Evolutionary conservation across 257 asterid genomes (phyloP).

Genomic region (Solanum rostratum): DNA sequence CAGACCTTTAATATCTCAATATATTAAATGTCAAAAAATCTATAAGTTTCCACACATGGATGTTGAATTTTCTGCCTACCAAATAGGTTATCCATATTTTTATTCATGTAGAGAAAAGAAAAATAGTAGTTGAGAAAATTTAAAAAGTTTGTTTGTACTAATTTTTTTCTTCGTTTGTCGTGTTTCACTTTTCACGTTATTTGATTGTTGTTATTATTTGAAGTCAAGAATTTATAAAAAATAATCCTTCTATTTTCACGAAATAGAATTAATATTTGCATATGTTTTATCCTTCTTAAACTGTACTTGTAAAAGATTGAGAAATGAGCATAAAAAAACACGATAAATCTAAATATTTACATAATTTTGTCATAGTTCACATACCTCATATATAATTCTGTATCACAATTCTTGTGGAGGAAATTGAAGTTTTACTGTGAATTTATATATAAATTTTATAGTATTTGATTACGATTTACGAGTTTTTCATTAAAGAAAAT

Average conservation of each 20-base stretch:
- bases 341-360: not conserved
- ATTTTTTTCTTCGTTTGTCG: not conserved
- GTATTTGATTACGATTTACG: not conserved
- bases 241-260: too few species aligned
- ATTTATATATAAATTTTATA: not conserved
- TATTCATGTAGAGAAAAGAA: not conserved
- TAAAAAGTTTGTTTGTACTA: not conserved
- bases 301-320: not conserved
- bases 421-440: not conserved
- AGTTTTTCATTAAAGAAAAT: not conserved
- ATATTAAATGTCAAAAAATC: not conserved
- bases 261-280: fast-evolving
- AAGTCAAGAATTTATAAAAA: too few species aligned
- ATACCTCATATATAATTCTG: not conserved
- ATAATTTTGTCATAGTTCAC: not conserved
- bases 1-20: not conserved
- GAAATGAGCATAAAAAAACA: not conserved
- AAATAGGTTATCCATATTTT: not conserved
- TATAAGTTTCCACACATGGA: not conserved
- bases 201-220: fast-evolving
- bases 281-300: fast-evolving
- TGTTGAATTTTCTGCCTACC: not conserved
- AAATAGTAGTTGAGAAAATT: not conserved
- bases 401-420: not conserved
- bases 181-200: not conserved